Evolutionary conservation across 169 alveolate genomes (phyloP).

Genomic region (Perkinsus marinus): DNA sequence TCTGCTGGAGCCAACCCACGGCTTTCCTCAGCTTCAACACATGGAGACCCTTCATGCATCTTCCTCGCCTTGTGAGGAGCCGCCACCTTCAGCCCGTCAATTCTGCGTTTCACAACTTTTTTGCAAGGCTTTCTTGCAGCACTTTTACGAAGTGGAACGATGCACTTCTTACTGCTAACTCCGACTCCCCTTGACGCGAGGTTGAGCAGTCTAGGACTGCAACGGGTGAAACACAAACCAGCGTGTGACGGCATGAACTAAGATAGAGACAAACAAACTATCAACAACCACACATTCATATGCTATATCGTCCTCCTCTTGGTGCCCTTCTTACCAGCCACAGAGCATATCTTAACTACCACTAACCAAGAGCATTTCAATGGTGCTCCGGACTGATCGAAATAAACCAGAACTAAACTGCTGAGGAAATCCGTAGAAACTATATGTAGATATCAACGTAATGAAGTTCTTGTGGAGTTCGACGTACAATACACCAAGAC

Average conservation of each 20-base stretch:
- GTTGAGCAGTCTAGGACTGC: neutral
- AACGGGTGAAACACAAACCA: neutral
- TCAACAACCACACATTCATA: neutral
- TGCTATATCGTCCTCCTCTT: too few relatives aligned
- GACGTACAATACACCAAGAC: conserved; percentile 4
- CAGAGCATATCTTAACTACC: too few relatives aligned
- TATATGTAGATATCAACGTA: neutral
- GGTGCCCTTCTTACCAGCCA: too few relatives aligned
- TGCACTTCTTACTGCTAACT: neutral
- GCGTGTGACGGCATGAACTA: neutral
- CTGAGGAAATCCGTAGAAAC: neutral
- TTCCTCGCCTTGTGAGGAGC: neutral
- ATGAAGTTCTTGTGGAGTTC: neutral
- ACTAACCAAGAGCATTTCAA: too few relatives aligned
- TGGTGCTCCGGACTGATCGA: too few relatives aligned
- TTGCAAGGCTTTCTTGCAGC: neutral
- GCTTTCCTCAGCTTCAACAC: neutral
- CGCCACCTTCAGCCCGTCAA: neutral
- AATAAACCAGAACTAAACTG: neutral
- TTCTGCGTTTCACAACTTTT: neutral
- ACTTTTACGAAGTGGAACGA: neutral
- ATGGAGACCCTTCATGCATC: too few relatives aligned
- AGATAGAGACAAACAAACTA: neutral
- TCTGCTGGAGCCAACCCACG: neutral
- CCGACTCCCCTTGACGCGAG: neutral